These are phyloP conservation scores for Pisolithus thermaeus DNA, from an alignment of 1,284 basidiomycete species.

Conservation along the genomic window DNA sequence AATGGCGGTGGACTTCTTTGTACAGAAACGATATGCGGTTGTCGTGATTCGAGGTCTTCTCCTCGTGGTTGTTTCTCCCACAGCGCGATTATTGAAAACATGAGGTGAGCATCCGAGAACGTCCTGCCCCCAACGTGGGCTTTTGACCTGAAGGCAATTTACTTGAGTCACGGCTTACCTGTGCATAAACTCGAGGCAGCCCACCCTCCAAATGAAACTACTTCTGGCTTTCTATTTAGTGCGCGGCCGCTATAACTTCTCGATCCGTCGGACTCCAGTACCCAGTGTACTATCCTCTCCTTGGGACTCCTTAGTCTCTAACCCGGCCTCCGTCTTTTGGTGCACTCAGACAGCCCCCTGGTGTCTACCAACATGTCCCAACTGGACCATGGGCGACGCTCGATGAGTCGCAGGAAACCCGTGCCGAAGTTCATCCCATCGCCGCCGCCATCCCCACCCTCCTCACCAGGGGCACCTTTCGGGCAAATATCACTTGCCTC, in stretches of 20 bases:
- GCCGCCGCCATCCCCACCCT: constrained; percentile 42
- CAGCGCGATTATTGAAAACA: constrained; percentile 32
- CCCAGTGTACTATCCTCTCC: constrained; percentile 15
- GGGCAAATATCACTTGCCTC: constrained; percentile 27
- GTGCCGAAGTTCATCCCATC: constrained; percentile 60
- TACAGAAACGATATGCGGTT: constrained; percentile 24
- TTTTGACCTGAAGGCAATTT: constrained; percentile 30
- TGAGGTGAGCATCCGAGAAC: constrained; percentile 33
- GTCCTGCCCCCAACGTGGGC: constrained; percentile 31
- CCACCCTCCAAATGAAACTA: constrained; percentile 29
- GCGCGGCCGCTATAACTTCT: constrained; percentile 22
- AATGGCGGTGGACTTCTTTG: constrained; percentile 13
- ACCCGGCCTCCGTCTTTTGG: constrained; percentile 4
- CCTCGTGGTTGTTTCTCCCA: constrained; percentile 31
- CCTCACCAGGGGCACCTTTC: constrained; percentile 25
- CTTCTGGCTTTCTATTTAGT: constrained; percentile 24
- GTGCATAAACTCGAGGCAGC: constrained; percentile 29
- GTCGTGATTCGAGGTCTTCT: constrained; percentile 30
- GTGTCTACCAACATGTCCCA: constrained; percentile 19
- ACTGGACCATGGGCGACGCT: constrained; percentile 27
- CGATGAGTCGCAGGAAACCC: constrained; percentile 61
- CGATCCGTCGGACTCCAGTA: constrained; percentile 16
- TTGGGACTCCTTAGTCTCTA: constrained; percentile 3
- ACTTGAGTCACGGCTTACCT: constrained; percentile 29
- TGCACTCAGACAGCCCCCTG: constrained; percentile 6